Evolutionary conservation across 768 basidiomycete genomes (phyloP), one percentile per base, ranked within the genome.

Genomic region (Leucosporidium creatinivorum): DNA sequence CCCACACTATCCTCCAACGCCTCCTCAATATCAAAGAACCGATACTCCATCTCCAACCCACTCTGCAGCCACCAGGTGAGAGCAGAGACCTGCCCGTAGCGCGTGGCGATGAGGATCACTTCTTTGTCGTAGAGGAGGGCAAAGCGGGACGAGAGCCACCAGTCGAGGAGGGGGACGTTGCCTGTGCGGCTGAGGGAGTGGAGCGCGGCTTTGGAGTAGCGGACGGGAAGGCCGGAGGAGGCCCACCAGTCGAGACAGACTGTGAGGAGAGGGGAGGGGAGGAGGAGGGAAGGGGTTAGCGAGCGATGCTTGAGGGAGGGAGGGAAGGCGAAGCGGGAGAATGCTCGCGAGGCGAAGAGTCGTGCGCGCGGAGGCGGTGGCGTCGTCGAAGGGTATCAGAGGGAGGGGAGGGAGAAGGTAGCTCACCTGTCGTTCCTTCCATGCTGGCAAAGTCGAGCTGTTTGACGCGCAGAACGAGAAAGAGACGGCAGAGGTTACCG

Each of bases 1-100:
- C 49, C 49, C 60, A 89, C 87, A 0, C 88, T 87, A 72, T 93
- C 91, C 76, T 92, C 91, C 73, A 93, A 77, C 4, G 91, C 91
- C 80, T 92, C 91, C 75, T 93, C 91, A 59, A 93, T 86, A 77
- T 93, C 91, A 75, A 91, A 92, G 83, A 91, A 86, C 62, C 91
- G 84, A 78, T 91, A 93, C 74, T 89, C 88, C 65, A 92, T 85
- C 5, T 87, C 83, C 59, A 92, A 80, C 10, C 87, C 87, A 51
- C 84, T 87, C 74, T 83, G 84, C 69, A 89, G 84, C 91, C 91
- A 93, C 91, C 91, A 93, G 69, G 89, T 86, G 28, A 93, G 79
- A 36, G 91, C 87, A 71, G 88, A 87, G 30, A 87, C 86, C 50
- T 87, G 83, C 70, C 91, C 89, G 77, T 90, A 86, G 73, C 86